Conservation (phyloP, 805 yeast genomes). For the Spencermartinsiella europaea region DNA sequence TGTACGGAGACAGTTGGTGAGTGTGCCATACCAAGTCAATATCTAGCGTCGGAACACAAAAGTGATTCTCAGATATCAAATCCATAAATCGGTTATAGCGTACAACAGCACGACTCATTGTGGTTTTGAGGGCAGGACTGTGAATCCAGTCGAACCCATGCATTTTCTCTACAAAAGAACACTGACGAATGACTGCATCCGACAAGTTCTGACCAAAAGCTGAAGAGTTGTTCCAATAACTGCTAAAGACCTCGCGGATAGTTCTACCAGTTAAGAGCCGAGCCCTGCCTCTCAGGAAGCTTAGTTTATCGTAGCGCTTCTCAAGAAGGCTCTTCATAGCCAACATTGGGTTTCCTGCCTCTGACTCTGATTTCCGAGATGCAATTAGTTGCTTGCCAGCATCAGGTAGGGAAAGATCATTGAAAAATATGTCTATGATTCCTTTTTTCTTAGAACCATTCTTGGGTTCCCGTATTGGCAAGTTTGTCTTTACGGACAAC, state of each 20-base stretch:
- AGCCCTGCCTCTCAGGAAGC: neutral
- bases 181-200: constrained; percentile 20
- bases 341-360: neutral
- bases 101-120: constrained; percentile 8
- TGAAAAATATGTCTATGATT: neutral
- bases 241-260: constrained; percentile 10
- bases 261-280: neutral
- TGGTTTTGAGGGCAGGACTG: constrained; percentile 15
- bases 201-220: constrained; percentile 14
- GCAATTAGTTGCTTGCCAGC: neutral
- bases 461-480: neutral
- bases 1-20: constrained; percentile 17
- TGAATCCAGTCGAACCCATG: constrained; percentile 17
- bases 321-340: neutral
- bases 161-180: constrained; percentile 18
- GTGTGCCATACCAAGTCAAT: constrained; percentile 24
- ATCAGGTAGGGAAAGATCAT: neutral
- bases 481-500: neutral
- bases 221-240: constrained; percentile 17
- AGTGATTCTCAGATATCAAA: constrained; percentile 4
- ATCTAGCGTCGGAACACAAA: constrained; percentile 20
- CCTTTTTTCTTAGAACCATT: too few species aligned
- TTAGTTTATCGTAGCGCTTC: neutral
- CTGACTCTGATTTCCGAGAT: neutral
- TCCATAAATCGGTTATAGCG: constrained; percentile 14